These are phyloP conservation scores for Yamadazyma spencermartinsiae DNA, from an alignment of 1,139 yeast species.

Conservation along the genomic window DNA sequence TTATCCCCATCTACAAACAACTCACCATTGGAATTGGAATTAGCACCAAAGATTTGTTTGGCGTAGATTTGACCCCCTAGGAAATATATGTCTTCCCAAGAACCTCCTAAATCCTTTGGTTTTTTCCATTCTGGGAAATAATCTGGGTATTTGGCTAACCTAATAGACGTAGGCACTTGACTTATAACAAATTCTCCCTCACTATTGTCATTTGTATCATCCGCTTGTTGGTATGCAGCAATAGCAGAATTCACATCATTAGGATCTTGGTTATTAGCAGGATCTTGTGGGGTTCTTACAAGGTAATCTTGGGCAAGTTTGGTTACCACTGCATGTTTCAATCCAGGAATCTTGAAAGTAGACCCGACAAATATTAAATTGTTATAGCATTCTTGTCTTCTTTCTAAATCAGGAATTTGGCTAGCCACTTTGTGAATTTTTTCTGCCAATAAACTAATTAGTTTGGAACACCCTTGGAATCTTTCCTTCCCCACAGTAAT, in stretches of 20 bases:
- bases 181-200: conserved; percentile 29
- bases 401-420: conserved; percentile 63
- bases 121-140: conserved; percentile 96
- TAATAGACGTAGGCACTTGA: conserved; percentile 79
- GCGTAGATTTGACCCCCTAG: conserved; percentile 88
- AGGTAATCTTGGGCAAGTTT: conserved; percentile 61
- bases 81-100: conserved; percentile 70
- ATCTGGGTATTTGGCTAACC: conserved; percentile 74
- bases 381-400: conserved; percentile 85
- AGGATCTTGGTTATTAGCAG: conserved; percentile 24
- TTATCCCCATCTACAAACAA: conserved; percentile 70
- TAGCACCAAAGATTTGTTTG: conserved; percentile 73
- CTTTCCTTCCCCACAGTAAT: conserved; percentile 81
- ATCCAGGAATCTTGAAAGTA: conserved; percentile 72
- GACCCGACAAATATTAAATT: conserved; percentile 79
- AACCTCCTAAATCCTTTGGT: conserved; percentile 56
- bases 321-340: conserved; percentile 67
- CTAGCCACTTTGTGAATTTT: conserved; percentile 55
- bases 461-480: conserved; percentile 69
- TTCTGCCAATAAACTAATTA: conserved; percentile 55
- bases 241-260: conserved; percentile 41
- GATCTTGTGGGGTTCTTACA: conserved; percentile 37
- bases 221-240: conserved; percentile 46
- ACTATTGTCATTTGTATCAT: conserved; percentile 29
- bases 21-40: conserved; percentile 60